Conservation (phyloP, 2,329 filamentous ascomycete genomes). For the Trichoderma pleuroti region DNA sequence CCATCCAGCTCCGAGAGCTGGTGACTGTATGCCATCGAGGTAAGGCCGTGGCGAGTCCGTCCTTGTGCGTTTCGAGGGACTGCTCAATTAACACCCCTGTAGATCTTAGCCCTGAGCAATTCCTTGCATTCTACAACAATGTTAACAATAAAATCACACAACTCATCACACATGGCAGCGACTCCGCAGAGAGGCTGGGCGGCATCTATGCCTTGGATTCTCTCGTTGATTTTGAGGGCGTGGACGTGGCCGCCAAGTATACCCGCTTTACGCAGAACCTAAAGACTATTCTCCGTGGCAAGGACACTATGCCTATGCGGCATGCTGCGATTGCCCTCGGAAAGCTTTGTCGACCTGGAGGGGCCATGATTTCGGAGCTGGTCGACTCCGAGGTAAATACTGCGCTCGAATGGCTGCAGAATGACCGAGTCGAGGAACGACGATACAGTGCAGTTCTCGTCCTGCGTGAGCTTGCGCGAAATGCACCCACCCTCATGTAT, state of each 20-base stretch:
- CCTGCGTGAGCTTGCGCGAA: slow-evolving; percentile 83
- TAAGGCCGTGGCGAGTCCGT: slow-evolving; percentile 27
- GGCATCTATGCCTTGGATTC: slow-evolving; percentile 89
- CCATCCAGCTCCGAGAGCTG: slow-evolving; percentile 52
- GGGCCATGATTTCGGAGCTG: slow-evolving; percentile 88
- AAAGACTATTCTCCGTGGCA: slow-evolving; percentile 81
- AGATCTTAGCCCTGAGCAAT: slow-evolving; percentile 80
- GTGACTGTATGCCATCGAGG: slow-evolving; percentile 55
- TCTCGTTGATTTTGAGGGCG: slow-evolving; percentile 92
- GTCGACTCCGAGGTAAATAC: slow-evolving; percentile 97
- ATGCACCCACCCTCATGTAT: slow-evolving; percentile 93
- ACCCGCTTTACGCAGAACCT: slow-evolving; percentile 91
- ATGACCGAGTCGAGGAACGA: slow-evolving; percentile 87
- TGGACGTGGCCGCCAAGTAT: slow-evolving; percentile 89
- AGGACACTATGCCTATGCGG: slow-evolving; percentile 87
- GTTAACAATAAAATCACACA: slow-evolving; percentile 57
- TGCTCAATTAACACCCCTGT: slow-evolving; percentile 21
- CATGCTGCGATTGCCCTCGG: slow-evolving; percentile 85
- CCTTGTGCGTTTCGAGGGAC: neutral
- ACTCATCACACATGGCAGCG: slow-evolving; percentile 79
- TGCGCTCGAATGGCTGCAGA: slow-evolving; percentile 93
- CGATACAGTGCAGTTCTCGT: slow-evolving; percentile 91
- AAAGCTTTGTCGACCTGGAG: slow-evolving; percentile 85
- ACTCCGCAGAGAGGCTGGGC: slow-evolving; percentile 83
- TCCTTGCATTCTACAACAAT: slow-evolving; percentile 56